Evolutionary conservation across 208 protist genomes (phyloP), one percentile per base, ranked within the genome.

Genomic region (Balamuthia mandrillaris): DNA sequence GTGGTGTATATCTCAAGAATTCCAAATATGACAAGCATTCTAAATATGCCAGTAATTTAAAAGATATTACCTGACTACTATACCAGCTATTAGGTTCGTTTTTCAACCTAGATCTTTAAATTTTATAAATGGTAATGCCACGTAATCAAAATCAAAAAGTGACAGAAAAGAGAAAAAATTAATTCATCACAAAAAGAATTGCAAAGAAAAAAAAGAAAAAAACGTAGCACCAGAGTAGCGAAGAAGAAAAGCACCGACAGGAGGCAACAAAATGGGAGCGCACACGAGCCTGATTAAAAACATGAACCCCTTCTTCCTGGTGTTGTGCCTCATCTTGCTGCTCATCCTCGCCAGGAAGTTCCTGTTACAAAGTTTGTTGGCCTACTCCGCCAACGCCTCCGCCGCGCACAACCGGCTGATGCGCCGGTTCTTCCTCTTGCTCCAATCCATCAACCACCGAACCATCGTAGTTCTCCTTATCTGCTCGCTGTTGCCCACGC

Each of bases 281-380:
- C 68, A 78, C 68, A 78, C 68, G 44, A 78, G 68, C 44, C 68
- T 47, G 45, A 78, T 78, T 47, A 41, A 78, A 39, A 47, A 78
- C 18, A 10, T 78, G 10, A 78, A 78, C 31, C 45, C 58, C 9
- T 78, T 78, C 45, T 78, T 78, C 45, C 35, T 78, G 7, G 44
- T 47, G 10, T 78, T 37, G 18, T 33, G 51, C 27, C 35, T 33
- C 9, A 29, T 24, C 27, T 12, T 78, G 5, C 58, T 41, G 18
- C 1, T 78, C 44, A 58, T 42, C 45, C 6, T 78, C 14, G 68
- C 45, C 3, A 41, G 68, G 4, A 39, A 16, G 2, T 78, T 44
- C 45, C 51, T 78, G 7, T 18, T 58, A 14, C 37, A 78, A n/a
- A n/a, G n/a, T n/a, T n/a, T n/a, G n/a, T n/a, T n/a, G n/a, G n/a